phyloP scores from a whole-genome alignment of 2,329 filamentous ascomycete species.

The Trichoderma gracile region DNA sequence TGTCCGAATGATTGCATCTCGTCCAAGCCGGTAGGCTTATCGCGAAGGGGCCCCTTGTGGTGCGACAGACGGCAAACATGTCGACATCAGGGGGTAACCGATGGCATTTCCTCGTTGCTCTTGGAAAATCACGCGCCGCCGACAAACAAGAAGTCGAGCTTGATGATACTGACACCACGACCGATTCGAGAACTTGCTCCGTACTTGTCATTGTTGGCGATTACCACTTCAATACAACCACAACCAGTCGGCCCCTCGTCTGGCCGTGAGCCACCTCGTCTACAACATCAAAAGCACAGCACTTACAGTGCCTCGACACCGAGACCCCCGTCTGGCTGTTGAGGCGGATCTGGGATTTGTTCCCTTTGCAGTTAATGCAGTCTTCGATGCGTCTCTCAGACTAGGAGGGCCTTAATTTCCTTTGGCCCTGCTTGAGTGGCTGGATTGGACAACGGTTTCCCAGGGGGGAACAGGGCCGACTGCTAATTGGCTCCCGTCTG shows the following conservation, averaged over 20 bases:
- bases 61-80: slow-evolving; percentile 2
- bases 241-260: slow-evolving; percentile 8
- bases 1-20: no score
- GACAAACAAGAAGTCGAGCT: neutral
- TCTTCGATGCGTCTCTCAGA: slow-evolving; percentile 18
- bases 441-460: slow-evolving; percentile 22
- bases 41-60: slow-evolving; percentile 1
- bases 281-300: neutral
- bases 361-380: slow-evolving; percentile 19
- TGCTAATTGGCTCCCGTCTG: slow-evolving; percentile 34
- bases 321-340: slow-evolving; percentile 2
- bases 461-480: slow-evolving; percentile 30
- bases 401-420: slow-evolving; percentile 27
- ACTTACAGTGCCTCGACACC: slow-evolving; percentile 2
- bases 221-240: neutral
- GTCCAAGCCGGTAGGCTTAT: neutral
- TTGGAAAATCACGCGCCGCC: neutral
- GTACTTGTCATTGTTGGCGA: slow-evolving; percentile 8
- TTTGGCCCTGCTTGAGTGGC: slow-evolving; percentile 12
- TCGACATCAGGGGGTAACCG: slow-evolving; percentile 4
- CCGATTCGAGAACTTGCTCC: neutral
- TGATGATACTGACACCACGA: neutral
- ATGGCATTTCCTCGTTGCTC: neutral
- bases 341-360: slow-evolving; percentile 7
- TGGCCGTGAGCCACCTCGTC: neutral